Conservation (phyloP, 2,329 filamentous ascomycete genomes). For the Daldinia sp. region DNA sequence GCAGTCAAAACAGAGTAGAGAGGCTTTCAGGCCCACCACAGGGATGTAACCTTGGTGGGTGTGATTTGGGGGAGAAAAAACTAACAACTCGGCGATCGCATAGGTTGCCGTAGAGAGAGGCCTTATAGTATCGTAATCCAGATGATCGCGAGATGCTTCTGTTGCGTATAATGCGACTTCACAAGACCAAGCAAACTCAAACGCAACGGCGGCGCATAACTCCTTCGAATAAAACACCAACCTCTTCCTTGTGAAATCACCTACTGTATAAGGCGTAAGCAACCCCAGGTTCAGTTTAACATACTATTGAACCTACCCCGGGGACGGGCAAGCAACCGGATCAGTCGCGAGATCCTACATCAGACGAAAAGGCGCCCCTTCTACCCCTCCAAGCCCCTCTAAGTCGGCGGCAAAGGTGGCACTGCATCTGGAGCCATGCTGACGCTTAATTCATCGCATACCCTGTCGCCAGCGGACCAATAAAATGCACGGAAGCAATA, state of each 20-base stretch:
- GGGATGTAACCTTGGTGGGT: neutral
- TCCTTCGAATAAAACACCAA: neutral
- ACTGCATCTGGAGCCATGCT: slow-evolving; percentile 9
- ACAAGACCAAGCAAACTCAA: neutral
- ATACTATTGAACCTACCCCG: neutral
- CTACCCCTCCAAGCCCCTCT: slow-evolving; percentile 3
- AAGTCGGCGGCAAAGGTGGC: neutral
- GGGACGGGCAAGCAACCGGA: neutral
- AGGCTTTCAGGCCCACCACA: neutral
- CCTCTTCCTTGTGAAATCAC: neutral
- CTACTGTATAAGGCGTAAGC: neutral
- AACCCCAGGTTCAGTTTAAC: neutral
- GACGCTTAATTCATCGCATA: neutral
- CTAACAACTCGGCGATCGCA: neutral
- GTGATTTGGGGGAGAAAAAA: slow-evolving; percentile 1
- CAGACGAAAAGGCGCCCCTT: neutral
- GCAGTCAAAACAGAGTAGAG: slow-evolving; percentile 1
- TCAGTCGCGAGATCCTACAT: slow-evolving; percentile 1
- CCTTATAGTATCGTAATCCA: neutral
- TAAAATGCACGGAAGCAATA: neutral
- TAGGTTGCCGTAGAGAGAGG: neutral
- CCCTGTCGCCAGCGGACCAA: neutral
- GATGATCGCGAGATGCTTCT: neutral
- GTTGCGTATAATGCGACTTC: neutral
- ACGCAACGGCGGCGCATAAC: neutral